Evolutionary conservation across 805 yeast species (phyloP).

Genomic region (Saccharomyces cerevisiae): DNA sequence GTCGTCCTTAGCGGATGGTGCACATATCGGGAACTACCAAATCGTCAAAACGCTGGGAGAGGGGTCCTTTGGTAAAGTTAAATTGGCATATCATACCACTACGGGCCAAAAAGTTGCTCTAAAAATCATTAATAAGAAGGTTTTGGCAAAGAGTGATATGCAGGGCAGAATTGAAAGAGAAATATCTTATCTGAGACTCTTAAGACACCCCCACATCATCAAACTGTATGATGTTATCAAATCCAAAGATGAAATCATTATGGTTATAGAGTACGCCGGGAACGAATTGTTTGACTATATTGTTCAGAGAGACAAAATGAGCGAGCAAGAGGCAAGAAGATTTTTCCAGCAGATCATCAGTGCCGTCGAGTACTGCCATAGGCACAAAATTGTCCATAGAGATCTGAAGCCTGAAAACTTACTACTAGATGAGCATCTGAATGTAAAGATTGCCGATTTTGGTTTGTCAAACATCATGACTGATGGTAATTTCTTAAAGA

Average conservation of each 20-base stretch:
- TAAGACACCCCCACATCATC: conserved; percentile 94
- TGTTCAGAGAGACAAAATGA: conserved; percentile 88
- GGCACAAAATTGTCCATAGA: conserved; percentile 92
- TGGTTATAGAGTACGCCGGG: conserved; percentile 97
- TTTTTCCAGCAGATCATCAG: conserved; percentile 94
- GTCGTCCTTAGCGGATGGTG: conserved; percentile 26
- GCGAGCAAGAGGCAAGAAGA: conserved; percentile 82
- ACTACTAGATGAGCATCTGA: conserved; percentile 77
- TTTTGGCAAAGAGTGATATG: conserved; percentile 91
- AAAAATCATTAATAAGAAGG: conserved; percentile 85
- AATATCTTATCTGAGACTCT: conserved; percentile 74
- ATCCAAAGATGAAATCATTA: conserved; percentile 88
- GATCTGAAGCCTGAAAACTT: conserved; percentile 94
- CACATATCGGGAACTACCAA: conserved; percentile 83
- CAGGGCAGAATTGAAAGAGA: conserved; percentile 94
- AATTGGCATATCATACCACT: conserved; percentile 78
- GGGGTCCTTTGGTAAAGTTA: conserved; percentile 95
- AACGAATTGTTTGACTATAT: conserved; percentile 91
- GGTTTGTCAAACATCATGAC: conserved; percentile 95
- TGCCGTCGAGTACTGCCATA: conserved; percentile 93
- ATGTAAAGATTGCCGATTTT: conserved; percentile 93
- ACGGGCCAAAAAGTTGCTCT: conserved; percentile 91
- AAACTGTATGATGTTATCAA: conserved; percentile 92
- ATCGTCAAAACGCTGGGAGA: conserved; percentile 89
- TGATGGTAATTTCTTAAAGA: conserved; percentile 90